Evolutionary conservation across 129 eudicot genomes (phyloP), one percentile per base, ranked within the genome.

Genomic region (Artemisia argyi): DNA sequence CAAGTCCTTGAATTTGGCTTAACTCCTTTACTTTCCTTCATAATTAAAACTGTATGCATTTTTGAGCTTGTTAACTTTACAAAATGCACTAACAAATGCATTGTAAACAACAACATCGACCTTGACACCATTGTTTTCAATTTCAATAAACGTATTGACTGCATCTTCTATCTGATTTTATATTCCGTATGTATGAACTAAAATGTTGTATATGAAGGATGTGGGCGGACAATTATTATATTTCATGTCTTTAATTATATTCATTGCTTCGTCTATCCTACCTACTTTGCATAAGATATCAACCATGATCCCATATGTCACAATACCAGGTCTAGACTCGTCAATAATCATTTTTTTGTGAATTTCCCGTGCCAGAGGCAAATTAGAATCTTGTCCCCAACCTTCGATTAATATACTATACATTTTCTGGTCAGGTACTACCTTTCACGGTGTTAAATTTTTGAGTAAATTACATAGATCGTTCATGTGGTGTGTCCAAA

Each of bases 321-420:
- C 97, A 11, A 94, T 79, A 86, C 90, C 99, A 35, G 89, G 94
- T 17, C 69, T 62, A 56, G 89, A 86, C 28, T 88, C 87, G n/a
- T 79, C 87, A 22, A 73, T 78, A 57, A 82, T 75, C 97, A 94
- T 94, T 71, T 94, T 84, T 55, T 79, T 67, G 32, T 78, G 90
- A 61, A 86, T 69, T 68, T 84, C 94, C 71, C 96, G 77, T 16
- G 99, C 99, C 79, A 84, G 88, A 3, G 97, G 97, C 62, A 94
- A 80, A 83, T 90, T 94, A 0, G 99, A 97, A 55, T 79, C 96
- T 73, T 91, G 77, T 66, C 97, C 99, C 97, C 99, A 94, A 11
- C 97, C 99, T 32, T 90, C 93, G 32, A 94, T 81, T 82, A 94
- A 79, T 72, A 94, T 94, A 78, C 96, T 90, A 68, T 87, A 94